Evolutionary conservation across 768 basidiomycete genomes (phyloP).

Genomic region (Rhizopogon rudus): DNA sequence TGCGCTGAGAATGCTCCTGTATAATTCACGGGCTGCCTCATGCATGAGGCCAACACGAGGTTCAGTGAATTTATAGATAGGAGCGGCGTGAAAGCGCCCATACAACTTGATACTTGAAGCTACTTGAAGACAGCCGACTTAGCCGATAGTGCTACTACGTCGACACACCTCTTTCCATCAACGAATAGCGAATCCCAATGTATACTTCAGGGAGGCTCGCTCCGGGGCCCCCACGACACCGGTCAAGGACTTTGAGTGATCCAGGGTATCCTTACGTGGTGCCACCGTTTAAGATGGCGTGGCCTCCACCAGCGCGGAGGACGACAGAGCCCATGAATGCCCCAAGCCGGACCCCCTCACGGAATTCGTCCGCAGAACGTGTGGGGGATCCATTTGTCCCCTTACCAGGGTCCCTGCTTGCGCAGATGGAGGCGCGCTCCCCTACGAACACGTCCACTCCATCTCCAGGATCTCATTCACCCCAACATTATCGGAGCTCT

Average conservation of each 20-base stretch:
- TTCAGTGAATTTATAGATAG: too few species aligned
- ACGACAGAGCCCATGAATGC: conserved; percentile 11
- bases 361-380: conserved; percentile 18
- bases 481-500: conserved; percentile 10
- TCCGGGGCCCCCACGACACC: conserved; percentile 8
- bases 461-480: conserved; percentile 12
- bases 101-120: not conserved
- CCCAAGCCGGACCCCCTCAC: conserved; percentile 11
- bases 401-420: conserved; percentile 4
- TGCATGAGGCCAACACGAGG: too few species aligned
- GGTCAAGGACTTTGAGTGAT: conserved; percentile 17
- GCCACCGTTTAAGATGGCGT: conserved; percentile 18
- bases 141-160: not conserved
- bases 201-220: conserved; percentile 9
- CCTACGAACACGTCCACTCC: conserved; percentile 10
- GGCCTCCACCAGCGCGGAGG: conserved; percentile 23
- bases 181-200: conserved; percentile 8
- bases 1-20: too few species aligned
- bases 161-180: not conserved
- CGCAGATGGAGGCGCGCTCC: conserved; percentile 7
- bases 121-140: not conserved
- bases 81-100: not conserved
- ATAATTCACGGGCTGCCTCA: too few species aligned
- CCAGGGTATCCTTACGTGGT: conserved; percentile 15
- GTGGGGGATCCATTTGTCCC: conserved; percentile 10